Evolutionary conservation across 345 rosid genomes (phyloP), one percentile per base, ranked within the genome.

Genomic region (Psidium friedrichsthalianum): DNA sequence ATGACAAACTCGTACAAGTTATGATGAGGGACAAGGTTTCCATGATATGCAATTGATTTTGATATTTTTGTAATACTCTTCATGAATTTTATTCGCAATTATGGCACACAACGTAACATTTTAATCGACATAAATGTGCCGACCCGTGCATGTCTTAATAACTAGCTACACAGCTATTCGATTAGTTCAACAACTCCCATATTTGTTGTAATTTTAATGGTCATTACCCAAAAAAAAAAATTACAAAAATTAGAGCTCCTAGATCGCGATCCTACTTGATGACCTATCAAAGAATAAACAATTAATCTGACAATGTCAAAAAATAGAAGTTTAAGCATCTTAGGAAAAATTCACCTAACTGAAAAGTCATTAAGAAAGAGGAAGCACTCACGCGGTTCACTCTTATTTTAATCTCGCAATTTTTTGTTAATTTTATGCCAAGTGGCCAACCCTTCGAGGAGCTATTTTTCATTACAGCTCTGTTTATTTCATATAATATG

Each of bases 401-500:
- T 69, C 44, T 32, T 69, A 18, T 18, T 16, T 69, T 20, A 69
- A 32, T 16, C 24, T 4, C 24, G 1, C 11, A 4, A 40, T 16
- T 64, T 1, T 69, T 16, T 64, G 74, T 61, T 27, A 15, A 7
- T 61, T 40, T 61, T 61, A 61, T 61, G 21, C 40, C 32, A 12
- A n/a, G 8, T 58, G 32, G 64, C 16, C 64, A 25, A 25, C 2
- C 32, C 27, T 1, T 0, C 13, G 0, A n/a, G 6, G 13, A 2
- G 32, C n/a, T n/a, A 12, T 9, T 49, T 49, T 49, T 3, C 51
- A 49, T 49, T 49, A 49, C 51, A 10, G 11, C 11, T 49, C 11
- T 3, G 51, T 49, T 49, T 49, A 49, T 12, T 58, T 11, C 1
- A 12, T 0, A 1, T 0, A n/a, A 58, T 11, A 58, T 58, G 18